Evolutionary conservation across 2,329 filamentous ascomycete species (phyloP), one percentile per base, ranked within the genome.

Genomic region (Cryphonectria nitschkei): DNA sequence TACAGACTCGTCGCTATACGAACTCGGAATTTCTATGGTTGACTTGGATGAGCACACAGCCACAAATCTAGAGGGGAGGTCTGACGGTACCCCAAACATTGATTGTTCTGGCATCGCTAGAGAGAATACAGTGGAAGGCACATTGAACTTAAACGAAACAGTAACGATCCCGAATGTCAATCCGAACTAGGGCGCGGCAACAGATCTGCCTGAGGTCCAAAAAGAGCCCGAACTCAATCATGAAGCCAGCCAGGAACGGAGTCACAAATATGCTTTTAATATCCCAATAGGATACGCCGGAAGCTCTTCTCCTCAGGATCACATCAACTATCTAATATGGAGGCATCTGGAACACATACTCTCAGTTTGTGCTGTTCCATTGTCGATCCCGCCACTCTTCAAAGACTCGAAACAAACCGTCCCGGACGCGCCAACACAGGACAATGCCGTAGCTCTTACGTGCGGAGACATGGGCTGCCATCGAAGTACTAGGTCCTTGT

Each of bases 391-490:
- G 11, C 6, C 1, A 22, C 32, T 41, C 50, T 14, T 29, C 22
- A n/a, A 37, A 2, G 37, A 19, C 8, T 1, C 22, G 19, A 9
- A 60, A 22, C 6, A 1, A 16, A 26, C 9, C 22, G 5, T 43
- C 1, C n/a, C n/a, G 26, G 52, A 32, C 2, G 56, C 29, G 2
- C 41, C 8, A 50, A 29, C 6, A 60, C 13, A 29, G 14, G 46
- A 65, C 11, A 3, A 29, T 32, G 46, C 46, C 32, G 37, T 65
- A 19, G 64, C 46, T 34, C 46, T 74, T 2, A 74, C 63, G 16
- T 75, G 73, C 34, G 74, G 74, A 19, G 71, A 74, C 19, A 61
- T 74, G 26, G 66, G 71, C 14, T 56, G 60, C 11, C 74, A 75
- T 58, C 63, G 67, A 6, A 6, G 37, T 58, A 56, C 11, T 75